Evolutionary conservation across 1,139 yeast species (phyloP).

Genomic region (Dujonia santamariae): DNA sequence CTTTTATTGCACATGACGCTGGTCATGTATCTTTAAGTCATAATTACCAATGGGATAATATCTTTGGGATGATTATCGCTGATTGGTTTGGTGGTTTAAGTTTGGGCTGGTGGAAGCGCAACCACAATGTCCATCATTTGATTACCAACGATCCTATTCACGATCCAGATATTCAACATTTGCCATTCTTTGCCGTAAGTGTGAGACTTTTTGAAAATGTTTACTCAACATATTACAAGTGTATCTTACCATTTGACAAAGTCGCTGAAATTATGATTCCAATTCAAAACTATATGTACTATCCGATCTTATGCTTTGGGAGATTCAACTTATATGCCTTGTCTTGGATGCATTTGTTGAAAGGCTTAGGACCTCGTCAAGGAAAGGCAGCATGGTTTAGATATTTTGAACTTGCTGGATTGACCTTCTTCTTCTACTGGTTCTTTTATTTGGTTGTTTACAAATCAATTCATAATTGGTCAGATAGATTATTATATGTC

Average conservation of each 20-base stretch:
- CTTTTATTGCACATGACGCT: slow-evolving; percentile 87
- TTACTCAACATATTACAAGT: slow-evolving; percentile 78
- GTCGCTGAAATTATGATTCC: slow-evolving; percentile 57
- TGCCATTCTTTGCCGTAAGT: slow-evolving; percentile 88
- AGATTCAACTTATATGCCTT: slow-evolving; percentile 80
- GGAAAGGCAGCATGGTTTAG: slow-evolving; percentile 89
- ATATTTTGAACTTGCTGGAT: slow-evolving; percentile 71
- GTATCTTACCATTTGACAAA: slow-evolving; percentile 61
- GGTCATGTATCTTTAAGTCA: slow-evolving; percentile 86
- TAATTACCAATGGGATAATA: slow-evolving; percentile 72
- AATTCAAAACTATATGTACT: slow-evolving; percentile 68
- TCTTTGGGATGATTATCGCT: slow-evolving; percentile 71
- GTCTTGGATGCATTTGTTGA: slow-evolving; percentile 72
- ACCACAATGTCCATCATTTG: slow-evolving; percentile 87
- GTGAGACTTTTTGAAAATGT: slow-evolving; percentile 63
- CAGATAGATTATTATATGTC: slow-evolving; percentile 55
- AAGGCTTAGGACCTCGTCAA: slow-evolving; percentile 72
- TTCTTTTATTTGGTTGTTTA: slow-evolving; percentile 66
- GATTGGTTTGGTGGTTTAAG: slow-evolving; percentile 85
- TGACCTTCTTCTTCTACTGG: slow-evolving; percentile 71
- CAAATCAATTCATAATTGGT: slow-evolving; percentile 47
- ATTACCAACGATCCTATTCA: slow-evolving; percentile 89
- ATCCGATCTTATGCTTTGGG: slow-evolving; percentile 79
- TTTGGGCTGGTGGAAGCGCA: slow-evolving; percentile 92
- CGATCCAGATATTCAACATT: slow-evolving; percentile 91